Conservation (phyloP, 306 rosid genomes). For the Ormosia emarginata region DNA sequence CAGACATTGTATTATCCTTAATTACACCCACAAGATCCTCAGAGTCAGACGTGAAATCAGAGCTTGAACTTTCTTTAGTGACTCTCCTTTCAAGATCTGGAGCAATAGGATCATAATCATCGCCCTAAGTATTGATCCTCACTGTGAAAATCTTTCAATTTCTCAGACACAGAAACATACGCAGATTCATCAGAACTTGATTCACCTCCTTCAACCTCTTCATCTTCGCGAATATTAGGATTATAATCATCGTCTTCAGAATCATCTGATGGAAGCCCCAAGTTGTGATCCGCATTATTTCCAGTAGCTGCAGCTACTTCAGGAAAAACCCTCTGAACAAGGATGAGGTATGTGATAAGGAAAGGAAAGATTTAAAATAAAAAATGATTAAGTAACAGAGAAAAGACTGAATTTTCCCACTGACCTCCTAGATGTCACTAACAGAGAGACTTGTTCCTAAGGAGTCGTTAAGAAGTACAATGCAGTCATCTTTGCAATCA, state of each 20-base stretch:
- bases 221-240: constrained; percentile 65
- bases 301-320: constrained; percentile 79
- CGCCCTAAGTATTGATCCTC: constrained; percentile 60
- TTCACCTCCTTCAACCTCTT: constrained; percentile 47
- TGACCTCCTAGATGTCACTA: constrained; percentile 84
- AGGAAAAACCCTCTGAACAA: constrained; percentile 84
- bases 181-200: constrained; percentile 39
- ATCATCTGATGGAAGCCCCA: constrained; percentile 85
- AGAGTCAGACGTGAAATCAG: constrained; percentile 91
- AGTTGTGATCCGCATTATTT: constrained; percentile 49
- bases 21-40: constrained; percentile 79
- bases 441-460: constrained; percentile 71
- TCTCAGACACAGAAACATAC: constrained; percentile 75
- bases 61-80: constrained; percentile 66
- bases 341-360: constrained; percentile 31
- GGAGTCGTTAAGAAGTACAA: constrained; percentile 74
- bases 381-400: not conserved
- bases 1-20: constrained; percentile 31
- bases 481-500: constrained; percentile 93
- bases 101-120: constrained; percentile 68
- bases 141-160: constrained; percentile 47
- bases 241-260: constrained; percentile 88
- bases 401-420: constrained; percentile 20
- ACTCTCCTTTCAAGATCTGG: constrained; percentile 35
- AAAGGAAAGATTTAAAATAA: constrained; percentile 6